Evolutionary conservation across 2,329 filamentous ascomycete species (phyloP), one percentile per base, ranked within the genome.

Genomic region (Diaporthe vexans): DNA sequence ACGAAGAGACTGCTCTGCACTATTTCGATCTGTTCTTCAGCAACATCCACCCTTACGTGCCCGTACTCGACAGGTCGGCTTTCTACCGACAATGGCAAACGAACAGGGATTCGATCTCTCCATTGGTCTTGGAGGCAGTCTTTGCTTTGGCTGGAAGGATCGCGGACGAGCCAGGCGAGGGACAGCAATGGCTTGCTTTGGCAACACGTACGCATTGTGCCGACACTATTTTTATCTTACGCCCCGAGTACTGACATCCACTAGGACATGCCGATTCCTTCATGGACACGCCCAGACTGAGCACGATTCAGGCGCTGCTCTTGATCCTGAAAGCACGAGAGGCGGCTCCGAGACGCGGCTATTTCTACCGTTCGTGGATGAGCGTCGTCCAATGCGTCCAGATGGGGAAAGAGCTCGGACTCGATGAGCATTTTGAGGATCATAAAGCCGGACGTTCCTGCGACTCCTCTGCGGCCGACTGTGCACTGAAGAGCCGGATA

Each of bases 361-460:
- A 98, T 81, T 98, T 97, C 83, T 98, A 97, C 84, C 92, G 96
- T 51, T 98, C 97, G 0, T 98, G 97, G 96, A 97, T 98, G 91
- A 94, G 94, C 7, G 91, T 97, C 26, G 96, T 98, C 71, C 94
- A 95, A 75, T 95, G 96, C 76, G 93, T 97, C 10, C 93, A 95
- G 61, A 98, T 98, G 94, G 95, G 92, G 35, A 97, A 97, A 80
- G 96, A 98, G 81, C 87, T 98, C 43, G 94, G 95, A 26, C 86
- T 98, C 8, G 92, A 98, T 80, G 95, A 98, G 77, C 96, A 98
- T 83, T 91, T 91, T 76, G 92, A 94, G 74, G 91, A 92, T 58
- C 97, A 98, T 81, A 89, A 92, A 76, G 89, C 91, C 70, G 94
- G 93, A 29, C 90, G 89, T 71, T 82, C 89, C 0, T 98, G 97